phyloP scores from a whole-genome alignment of 2,329 filamentous ascomycete species.

The Verticillium dahliae region DNA sequence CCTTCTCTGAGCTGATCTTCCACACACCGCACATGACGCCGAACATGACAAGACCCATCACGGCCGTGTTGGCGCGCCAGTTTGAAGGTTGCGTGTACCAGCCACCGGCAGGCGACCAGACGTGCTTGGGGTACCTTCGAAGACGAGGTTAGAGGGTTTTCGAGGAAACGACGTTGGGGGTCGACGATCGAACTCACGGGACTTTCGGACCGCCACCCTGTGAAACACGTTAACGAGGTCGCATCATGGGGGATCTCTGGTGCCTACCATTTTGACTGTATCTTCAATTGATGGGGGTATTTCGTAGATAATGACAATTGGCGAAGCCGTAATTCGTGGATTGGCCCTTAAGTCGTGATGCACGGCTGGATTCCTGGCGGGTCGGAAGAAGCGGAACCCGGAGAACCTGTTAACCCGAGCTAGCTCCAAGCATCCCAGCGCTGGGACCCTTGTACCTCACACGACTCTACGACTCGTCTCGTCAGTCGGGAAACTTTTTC shows the following conservation, averaged over 20 bases:
- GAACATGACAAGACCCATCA: constrained; percentile 62
- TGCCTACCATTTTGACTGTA: constrained; percentile 50
- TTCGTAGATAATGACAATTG: constrained; percentile 13
- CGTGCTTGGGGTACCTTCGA: constrained; percentile 88
- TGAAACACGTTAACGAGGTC: constrained; percentile 29
- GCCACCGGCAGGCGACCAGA: constrained; percentile 97
- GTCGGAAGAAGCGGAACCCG: constrained; percentile 9
- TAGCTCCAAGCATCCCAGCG: background rate
- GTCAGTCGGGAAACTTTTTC: constrained; percentile 28
- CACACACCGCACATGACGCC: constrained; percentile 63
- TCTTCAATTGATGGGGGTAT: constrained; percentile 24
- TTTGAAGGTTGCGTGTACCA: constrained; percentile 95
- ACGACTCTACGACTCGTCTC: constrained; percentile 28
- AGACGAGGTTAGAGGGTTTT: constrained; percentile 11
- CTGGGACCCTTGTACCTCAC: constrained; percentile 14
- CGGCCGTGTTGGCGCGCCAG: constrained; percentile 87
- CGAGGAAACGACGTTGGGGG: constrained; percentile 9
- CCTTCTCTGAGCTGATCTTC: constrained; percentile 67
- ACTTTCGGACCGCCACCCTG: constrained; percentile 70
- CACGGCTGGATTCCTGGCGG: background rate
- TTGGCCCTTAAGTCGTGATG: background rate
- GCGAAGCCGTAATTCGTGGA: constrained; percentile 4
- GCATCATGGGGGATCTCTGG: background rate
- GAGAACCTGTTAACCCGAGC: background rate
- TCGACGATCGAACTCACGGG: constrained; percentile 37